Percentiles rank a stretch among this genome's conserved stretches.
phyloP scores from a whole-genome alignment of 495 filamentous ascomycete species.

The Margaritispora aquatica region DNA sequence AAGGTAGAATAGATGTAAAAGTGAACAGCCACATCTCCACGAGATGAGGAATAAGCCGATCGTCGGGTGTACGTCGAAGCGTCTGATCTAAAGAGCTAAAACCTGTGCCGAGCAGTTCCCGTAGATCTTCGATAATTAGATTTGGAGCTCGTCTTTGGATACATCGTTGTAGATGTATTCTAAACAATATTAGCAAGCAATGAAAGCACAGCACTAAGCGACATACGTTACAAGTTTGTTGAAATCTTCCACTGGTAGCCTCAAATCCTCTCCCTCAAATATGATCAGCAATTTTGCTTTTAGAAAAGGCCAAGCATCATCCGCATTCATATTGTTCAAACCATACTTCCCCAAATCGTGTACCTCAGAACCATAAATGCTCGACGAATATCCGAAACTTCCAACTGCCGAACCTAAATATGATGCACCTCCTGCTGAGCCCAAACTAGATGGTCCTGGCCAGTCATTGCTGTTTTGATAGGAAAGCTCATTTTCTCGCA shows the following conservation, averaged over 20 bases:
- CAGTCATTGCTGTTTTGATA: conserved; percentile 35
- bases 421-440: conserved; percentile 31
- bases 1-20: conserved; percentile 84
- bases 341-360: conserved; percentile 53
- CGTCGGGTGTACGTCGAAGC: conserved; percentile 68
- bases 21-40: conserved; percentile 92
- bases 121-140: conserved; percentile 70
- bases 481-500: conserved; percentile 26
- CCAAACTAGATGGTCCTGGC: conserved; percentile 45
- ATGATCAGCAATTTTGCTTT: conserved; percentile 83
- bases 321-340: conserved; percentile 72
- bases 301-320: conserved; percentile 95
- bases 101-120: conserved; percentile 72
- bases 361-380: conserved; percentile 39
- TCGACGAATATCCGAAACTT: conserved; percentile 18
- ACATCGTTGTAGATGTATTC: conserved; percentile 72
- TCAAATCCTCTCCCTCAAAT: conserved; percentile 88
- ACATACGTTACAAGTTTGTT: conserved; percentile 69
- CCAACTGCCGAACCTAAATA: conserved; percentile 13
- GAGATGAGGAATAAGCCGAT: conserved; percentile 74
- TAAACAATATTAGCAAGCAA: conserved; percentile 8
- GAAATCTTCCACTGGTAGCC: conserved; percentile 87
- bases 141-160: conserved; percentile 60
- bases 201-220: conserved; percentile 14
- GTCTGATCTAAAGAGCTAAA: conserved; percentile 83